Conservation (phyloP, 164 flowering plant species). For the Vitis rotundifolia region DNA sequence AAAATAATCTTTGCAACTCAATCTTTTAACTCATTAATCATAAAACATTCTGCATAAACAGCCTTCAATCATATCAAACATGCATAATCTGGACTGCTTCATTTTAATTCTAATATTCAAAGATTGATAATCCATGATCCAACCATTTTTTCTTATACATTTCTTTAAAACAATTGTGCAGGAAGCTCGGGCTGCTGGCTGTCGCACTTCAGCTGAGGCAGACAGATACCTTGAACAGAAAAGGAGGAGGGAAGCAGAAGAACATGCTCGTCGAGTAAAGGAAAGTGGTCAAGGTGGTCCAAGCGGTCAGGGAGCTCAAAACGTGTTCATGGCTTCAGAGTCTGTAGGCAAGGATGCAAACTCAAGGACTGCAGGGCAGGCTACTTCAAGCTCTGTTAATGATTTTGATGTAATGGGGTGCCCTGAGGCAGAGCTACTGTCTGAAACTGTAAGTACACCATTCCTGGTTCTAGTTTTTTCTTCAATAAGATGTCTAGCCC, state of each 20-base stretch:
- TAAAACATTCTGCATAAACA: not conserved
- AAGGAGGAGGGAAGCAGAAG: constrained; percentile 69
- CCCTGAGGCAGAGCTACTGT: constrained; percentile 28
- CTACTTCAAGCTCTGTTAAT: constrained; percentile 24
- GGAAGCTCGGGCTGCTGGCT: constrained; percentile 90
- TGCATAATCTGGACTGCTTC: not conserved
- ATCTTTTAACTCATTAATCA: not conserved
- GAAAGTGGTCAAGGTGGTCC: constrained; percentile 22
- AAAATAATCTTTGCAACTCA: not conserved
- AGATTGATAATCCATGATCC: not conserved
- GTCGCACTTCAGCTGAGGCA: constrained; percentile 73
- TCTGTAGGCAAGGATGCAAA: constrained; percentile 26
- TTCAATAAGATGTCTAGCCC: too few species aligned
- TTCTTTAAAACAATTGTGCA: constrained; percentile 20
- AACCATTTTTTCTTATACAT: not conserved
- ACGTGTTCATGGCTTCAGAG: constrained; percentile 21
- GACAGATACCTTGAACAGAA: constrained; percentile 61
- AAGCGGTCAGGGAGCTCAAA: constrained; percentile 23
- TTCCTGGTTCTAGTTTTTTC: not conserved
- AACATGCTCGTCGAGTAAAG: constrained; percentile 37
- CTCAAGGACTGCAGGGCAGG: constrained; percentile 23
- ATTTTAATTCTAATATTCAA: not conserved
- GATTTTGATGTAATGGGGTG: constrained; percentile 19
- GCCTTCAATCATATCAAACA: not conserved
- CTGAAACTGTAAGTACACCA: constrained; percentile 36